phyloP scores from a whole-genome alignment of 441 rosid genomes.

The Bruguiera hainesii region DNA sequence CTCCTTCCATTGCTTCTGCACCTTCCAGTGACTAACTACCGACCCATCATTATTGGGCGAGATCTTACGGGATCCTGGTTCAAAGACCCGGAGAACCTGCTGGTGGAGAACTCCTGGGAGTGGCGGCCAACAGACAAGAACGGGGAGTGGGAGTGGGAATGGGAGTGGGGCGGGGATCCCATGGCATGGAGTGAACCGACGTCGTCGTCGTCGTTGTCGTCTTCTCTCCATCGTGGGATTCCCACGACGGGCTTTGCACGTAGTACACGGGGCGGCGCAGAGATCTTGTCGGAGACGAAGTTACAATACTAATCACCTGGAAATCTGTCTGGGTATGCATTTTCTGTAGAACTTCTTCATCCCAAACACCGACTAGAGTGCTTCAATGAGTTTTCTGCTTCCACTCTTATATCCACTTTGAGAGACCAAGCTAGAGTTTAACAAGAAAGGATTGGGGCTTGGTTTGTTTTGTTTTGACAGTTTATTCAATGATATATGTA shows the following conservation, averaged over 20 bases:
- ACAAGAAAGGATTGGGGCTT: too few species aligned
- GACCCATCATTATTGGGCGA: slow-evolving; percentile 52
- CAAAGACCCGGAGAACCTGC: slow-evolving; percentile 76
- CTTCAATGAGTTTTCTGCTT: too few species aligned
- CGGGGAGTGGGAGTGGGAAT: slow-evolving; percentile 68
- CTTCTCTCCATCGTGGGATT: slow-evolving; percentile 97
- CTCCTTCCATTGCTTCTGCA: slow-evolving; percentile 66
- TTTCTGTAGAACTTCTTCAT: neutral
- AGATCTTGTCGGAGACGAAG: slow-evolving; percentile 83
- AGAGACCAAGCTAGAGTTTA: too few species aligned
- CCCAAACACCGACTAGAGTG: too few species aligned
- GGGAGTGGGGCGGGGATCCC: slow-evolving; percentile 94
- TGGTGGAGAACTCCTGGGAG: slow-evolving; percentile 90
- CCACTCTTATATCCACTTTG: too few species aligned
- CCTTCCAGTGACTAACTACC: slow-evolving; percentile 45
- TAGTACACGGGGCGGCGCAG: slow-evolving; percentile 86
- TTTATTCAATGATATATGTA: too few species aligned
- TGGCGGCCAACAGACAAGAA: slow-evolving; percentile 61
- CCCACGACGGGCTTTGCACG: slow-evolving; percentile 89
- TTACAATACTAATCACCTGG: slow-evolving; percentile 81
- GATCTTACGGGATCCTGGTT: slow-evolving; percentile 91
- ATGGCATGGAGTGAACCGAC: slow-evolving; percentile 91
- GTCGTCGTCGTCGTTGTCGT: slow-evolving; percentile 36
- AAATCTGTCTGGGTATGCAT: slow-evolving; percentile 96
- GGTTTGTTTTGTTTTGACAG: too few species aligned